Base-by-base conservation (phyloP, 345 rosid species). In the Eucalyptus erythrocorys region DNA sequence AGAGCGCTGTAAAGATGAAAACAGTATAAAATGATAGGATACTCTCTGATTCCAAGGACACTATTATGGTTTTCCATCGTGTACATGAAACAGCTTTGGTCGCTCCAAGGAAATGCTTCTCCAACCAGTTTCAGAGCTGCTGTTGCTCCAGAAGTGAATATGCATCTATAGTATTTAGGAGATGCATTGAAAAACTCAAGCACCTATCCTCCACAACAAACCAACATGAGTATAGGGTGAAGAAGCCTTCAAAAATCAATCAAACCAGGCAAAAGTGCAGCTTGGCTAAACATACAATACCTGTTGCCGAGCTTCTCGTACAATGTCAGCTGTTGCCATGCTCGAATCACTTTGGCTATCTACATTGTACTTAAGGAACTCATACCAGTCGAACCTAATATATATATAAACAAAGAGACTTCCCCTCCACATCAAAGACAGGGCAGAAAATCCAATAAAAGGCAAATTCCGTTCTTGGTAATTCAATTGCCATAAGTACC, bases 21-120 rank as follows among this genome's bases (percentile, higher is more conserved):
- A 8, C 17, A 45, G 57, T n/a, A 81, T 32, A 22, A 4, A 86
- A 34, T 89, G 84, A 76, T 3, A 76, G 95, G 95, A 96, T 97
- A 97, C 98, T 97, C 99, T 94, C 99, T 94, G 85, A 98, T 96
- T 89, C 99, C 99, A 89, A 97, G 98, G 81, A 97, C 99, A 84
- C 99, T 98, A 87, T 98, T 98, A 91, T 98, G 99, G 91, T 98
- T 98, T 92, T 97, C 99, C 96, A 93, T 94, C 16, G 99, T 93
- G 90, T 98, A 97, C 95, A 95, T 91, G 91, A 93, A 98, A 89
- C 91, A 89, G 92, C 99, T 95, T 61, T 88, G 87, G 3, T 89
- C 68, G 88, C 93, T 94, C 99, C 99, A 98, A 6, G 99, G 99
- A 90, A 98, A 98, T 59, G 97, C 90, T 93, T 98, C 99, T 48